Evolutionary conservation across 441 rosid species (phyloP).

Genomic region (Pelargonium myrrhifolium): DNA sequence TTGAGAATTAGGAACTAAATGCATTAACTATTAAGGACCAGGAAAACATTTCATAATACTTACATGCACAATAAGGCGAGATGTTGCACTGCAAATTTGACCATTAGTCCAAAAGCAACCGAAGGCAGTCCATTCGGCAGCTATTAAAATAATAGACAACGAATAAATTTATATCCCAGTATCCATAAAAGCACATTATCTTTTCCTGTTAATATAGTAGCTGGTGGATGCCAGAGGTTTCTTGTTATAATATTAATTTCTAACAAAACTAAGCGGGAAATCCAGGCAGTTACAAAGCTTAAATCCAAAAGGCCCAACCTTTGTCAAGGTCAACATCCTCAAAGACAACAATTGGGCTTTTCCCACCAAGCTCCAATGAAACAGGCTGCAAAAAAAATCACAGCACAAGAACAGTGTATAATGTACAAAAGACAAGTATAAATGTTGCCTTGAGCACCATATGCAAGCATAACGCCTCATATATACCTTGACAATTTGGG

Average conservation of each 20-base stretch:
- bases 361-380: constrained; percentile 93
- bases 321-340: constrained; percentile 89
- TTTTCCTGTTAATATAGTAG: background rate
- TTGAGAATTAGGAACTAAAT: background rate
- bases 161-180: constrained; percentile 4
- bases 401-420: background rate
- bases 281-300: background rate
- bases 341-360: constrained; percentile 90
- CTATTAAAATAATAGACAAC: constrained; percentile 35
- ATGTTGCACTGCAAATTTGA: constrained; percentile 98
- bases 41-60: constrained; percentile 23
- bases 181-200: background rate
- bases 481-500: constrained; percentile 82
- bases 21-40: background rate
- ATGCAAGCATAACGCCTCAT: background rate
- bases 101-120: constrained; percentile 99
- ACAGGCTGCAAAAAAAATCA: constrained; percentile 67
- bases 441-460: background rate
- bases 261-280: background rate
- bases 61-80: constrained; percentile 92
- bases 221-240: background rate
- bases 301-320: constrained; percentile 38
- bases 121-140: constrained; percentile 86
- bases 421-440: constrained; percentile 17
- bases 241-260: background rate